Percentiles rank a stretch among this genome's conserved stretches.
These are phyloP conservation scores for Candida taoyuanica DNA, from an alignment of 805 yeast genomes.

Conservation along the genomic window DNA sequence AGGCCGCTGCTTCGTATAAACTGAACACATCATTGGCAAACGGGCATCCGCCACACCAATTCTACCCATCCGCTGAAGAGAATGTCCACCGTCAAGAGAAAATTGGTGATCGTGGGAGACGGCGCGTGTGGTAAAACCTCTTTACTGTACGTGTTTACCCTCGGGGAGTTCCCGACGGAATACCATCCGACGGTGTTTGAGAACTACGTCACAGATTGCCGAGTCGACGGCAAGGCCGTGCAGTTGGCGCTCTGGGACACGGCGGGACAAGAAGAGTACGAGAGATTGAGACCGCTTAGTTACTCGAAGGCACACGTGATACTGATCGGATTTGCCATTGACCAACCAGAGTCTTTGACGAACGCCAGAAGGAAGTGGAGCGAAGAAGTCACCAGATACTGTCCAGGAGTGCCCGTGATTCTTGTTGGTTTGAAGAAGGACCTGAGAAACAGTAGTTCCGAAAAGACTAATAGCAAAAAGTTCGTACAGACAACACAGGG, in stretches of 20 bases:
- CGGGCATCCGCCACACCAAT: neutral
- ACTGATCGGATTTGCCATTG: constrained; percentile 79
- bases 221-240: constrained; percentile 91
- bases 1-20: neutral
- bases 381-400: constrained; percentile 71
- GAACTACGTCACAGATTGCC: constrained; percentile 88
- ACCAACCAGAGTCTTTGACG: constrained; percentile 77
- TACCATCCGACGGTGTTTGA: constrained; percentile 94
- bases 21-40: neutral
- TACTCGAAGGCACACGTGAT: constrained; percentile 86
- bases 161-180: constrained; percentile 90
- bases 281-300: constrained; percentile 80
- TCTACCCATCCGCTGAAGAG: neutral
- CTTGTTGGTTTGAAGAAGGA: constrained; percentile 86
- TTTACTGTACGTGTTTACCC: constrained; percentile 80
- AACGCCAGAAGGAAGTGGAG: constrained; percentile 88
- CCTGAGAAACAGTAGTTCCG: constrained; percentile 44
- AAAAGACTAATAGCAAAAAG: constrained; percentile 32
- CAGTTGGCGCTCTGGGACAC: constrained; percentile 92
- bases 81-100: constrained; percentile 45
- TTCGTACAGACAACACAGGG: constrained; percentile 55
- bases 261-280: constrained; percentile 96
- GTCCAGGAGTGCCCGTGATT: constrained; percentile 75
- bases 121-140: constrained; percentile 96
- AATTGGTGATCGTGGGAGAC: constrained; percentile 88